Percentiles rank a stretch among this genome's conserved stretches.
Evolutionary conservation across 2,329 filamentous ascomycete species (phyloP).

Genomic region (Exophiala alcalophila): DNA sequence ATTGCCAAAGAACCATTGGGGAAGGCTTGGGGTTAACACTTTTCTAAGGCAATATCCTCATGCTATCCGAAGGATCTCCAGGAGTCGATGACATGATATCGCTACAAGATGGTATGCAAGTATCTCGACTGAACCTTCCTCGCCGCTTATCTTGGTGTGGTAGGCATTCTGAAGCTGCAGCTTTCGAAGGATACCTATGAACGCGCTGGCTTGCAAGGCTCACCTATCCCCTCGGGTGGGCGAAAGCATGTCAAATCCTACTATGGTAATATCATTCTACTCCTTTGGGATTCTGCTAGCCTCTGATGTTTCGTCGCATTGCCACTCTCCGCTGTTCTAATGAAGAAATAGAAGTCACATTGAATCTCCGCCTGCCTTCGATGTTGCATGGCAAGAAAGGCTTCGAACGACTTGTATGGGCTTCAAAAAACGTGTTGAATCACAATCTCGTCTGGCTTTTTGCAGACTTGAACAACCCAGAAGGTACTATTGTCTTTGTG

Average conservation of each 20-base stretch:
- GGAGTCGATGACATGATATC: constrained; percentile 71
- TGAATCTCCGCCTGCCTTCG: constrained; percentile 67
- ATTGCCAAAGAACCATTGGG: background rate
- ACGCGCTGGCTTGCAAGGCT: constrained; percentile 73
- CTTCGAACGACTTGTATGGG: constrained; percentile 74
- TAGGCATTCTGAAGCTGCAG: constrained; percentile 70
- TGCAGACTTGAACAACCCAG: constrained; percentile 8
- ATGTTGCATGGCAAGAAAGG: constrained; percentile 83
- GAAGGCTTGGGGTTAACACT: background rate
- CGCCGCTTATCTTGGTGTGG: constrained; percentile 2
- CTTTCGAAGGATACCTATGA: constrained; percentile 81
- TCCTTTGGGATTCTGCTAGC: too few species aligned
- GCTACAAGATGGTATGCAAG: constrained; percentile 61
- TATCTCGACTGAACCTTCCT: background rate
- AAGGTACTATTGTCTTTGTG: constrained; percentile 1
- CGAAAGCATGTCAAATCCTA: constrained; percentile 65
- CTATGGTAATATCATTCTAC: too few species aligned
- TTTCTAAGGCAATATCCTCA: constrained; percentile 66
- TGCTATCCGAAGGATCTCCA: constrained; percentile 76
- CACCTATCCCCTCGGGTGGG: constrained; percentile 54
- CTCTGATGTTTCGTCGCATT: too few species aligned
- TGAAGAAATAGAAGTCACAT: too few species aligned
- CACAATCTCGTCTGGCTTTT: constrained; percentile 37
- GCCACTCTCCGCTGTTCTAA: too few species aligned
- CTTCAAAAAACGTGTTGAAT: constrained; percentile 72